These are phyloP conservation scores for Penicillium verhagenii DNA, from an alignment of 495 filamentous ascomycete genomes.

Conservation along the genomic window DNA sequence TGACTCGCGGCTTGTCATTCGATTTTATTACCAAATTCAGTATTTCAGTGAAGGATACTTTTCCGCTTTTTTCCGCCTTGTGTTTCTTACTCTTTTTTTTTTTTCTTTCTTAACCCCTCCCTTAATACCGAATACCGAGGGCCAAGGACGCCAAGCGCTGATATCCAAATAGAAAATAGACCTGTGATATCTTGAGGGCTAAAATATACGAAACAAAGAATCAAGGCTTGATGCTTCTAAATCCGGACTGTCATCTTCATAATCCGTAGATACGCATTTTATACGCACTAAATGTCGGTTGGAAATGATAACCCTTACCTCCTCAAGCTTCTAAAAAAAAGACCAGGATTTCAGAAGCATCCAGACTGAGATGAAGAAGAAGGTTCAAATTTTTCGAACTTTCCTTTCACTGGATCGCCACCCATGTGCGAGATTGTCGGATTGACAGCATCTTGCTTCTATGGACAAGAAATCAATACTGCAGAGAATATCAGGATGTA, in stretches of 20 bases:
- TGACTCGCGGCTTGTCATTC: slow-evolving; percentile 18
- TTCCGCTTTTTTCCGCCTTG: neutral
- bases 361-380: too few relatives aligned
- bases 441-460: neutral
- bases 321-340: too few relatives aligned
- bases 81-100: too few relatives aligned
- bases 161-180: neutral
- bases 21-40: neutral
- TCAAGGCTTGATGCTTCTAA: neutral
- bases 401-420: neutral
- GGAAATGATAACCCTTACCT: neutral
- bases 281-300: neutral
- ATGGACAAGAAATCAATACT: too few relatives aligned
- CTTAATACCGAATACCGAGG: neutral
- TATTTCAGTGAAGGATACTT: neutral
- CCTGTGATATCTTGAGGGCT: neutral
- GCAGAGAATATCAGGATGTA: too few relatives aligned
- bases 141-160: neutral
- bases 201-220: neutral
- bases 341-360: too few relatives aligned
- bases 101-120: too few relatives aligned
- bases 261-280: too few relatives aligned
- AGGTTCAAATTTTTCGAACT: too few relatives aligned
- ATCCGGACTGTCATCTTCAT: neutral
- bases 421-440: neutral